Base-by-base conservation (phyloP, 139 green algal genomes). In the Coccomyxa sp. region DNA sequence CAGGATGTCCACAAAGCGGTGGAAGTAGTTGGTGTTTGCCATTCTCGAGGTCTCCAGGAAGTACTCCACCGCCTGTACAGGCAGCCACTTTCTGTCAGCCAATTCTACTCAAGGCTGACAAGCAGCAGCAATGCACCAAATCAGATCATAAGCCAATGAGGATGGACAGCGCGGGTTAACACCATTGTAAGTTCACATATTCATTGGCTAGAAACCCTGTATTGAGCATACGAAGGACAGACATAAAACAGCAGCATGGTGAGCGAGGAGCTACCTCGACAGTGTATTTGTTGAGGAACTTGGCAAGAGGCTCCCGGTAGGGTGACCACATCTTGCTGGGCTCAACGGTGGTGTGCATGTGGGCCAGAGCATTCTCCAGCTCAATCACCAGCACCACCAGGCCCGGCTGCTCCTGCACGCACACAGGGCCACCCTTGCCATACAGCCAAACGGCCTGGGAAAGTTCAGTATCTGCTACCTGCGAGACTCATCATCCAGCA, bases 341-440 rank as follows among this genome's bases (percentile, higher is more conserved):
- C 78, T 71, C n/a, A 54, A 88, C 39, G 9, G 86, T 39, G 71
- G 86, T 84, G 37, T 91, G 88, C 64, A 88, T 77, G 73, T 81
- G 76, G 6, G 68, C 35, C 58, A 99, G 88, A 36, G 87, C 85
- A 31, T 88, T 82, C 82, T 99, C 96, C 69, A 99, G 84, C 85
- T 95, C 85, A 39, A 99, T 98, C 8, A 90, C 95, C 68, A 99
- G 82, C 70, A 95, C 89, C 22, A 99, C 95, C 39, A 99, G 84
- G 0, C 94, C 93, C 6, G 84, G 86, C 2, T 88, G 84, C 8
- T 91, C 80, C 76, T 86, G 84, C 55, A 44, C 74, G 10, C 8
- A 39, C 24, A 14, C 18, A 0, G 7, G 35, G 1, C 27, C 54
- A 31, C 1, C 29, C 1, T 24, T 36, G 1, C 37, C 27, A 41